Percentiles rank a stretch among this genome's conserved stretches.
Evolutionary conservation across 257 asterid genomes (phyloP).

Genomic region (Solanum pimpinellifolium): DNA sequence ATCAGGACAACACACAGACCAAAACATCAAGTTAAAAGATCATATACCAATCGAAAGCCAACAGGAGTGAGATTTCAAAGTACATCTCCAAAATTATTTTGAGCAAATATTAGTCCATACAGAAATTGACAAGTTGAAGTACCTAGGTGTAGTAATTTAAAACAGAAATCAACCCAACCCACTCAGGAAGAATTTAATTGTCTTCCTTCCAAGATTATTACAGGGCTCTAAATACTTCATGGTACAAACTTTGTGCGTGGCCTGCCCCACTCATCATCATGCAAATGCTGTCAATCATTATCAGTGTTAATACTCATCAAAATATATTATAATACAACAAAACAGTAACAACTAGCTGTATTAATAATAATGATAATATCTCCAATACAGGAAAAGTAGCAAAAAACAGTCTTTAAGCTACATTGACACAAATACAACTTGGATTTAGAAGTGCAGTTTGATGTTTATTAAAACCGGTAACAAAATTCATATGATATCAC

Average conservation of each 20-base stretch:
- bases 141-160: background rate
- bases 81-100: background rate
- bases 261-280: conserved; percentile 86
- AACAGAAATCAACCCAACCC: background rate
- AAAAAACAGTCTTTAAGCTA: background rate
- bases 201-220: conserved; percentile 26
- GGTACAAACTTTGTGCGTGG: conserved; percentile 53
- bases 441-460: background rate
- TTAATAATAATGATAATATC: background rate
- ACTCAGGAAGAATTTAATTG: background rate
- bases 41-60: background rate
- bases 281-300: conserved; percentile 68
- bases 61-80: background rate
- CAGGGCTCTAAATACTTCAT: conserved; percentile 8
- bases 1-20: background rate
- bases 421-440: background rate
- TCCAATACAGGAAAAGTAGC: background rate
- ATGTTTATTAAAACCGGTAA: background rate
- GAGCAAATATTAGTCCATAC: background rate
- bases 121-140: background rate
- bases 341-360: background rate
- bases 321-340: no score
- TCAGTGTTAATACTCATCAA: background rate
- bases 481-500: background rate
- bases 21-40: background rate